Evolutionary conservation across 2,329 filamentous ascomycete genomes (phyloP).

Genomic region (Aspergillus quadrilineatus): DNA sequence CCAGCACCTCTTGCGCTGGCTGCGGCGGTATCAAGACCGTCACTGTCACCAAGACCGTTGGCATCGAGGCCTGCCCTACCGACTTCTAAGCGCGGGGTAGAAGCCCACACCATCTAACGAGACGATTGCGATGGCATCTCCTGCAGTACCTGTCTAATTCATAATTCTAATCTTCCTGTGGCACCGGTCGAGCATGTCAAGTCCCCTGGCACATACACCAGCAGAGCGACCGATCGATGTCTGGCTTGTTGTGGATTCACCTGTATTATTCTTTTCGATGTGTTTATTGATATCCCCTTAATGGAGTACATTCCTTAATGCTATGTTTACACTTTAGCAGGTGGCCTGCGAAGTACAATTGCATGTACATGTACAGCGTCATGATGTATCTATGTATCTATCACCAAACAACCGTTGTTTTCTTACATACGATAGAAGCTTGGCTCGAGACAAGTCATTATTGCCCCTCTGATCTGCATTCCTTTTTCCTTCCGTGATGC

Average conservation of each 20-base stretch:
- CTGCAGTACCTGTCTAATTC: constrained; percentile 36
- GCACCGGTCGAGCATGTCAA: constrained; percentile 3
- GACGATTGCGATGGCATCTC: constrained; percentile 27
- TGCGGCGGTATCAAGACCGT: constrained; percentile 18
- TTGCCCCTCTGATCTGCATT: neutral
- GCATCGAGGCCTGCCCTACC: constrained; percentile 21
- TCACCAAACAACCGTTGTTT: neutral
- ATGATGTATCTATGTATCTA: constrained; percentile 2
- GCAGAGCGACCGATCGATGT: neutral
- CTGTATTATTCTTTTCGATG: constrained; percentile 16
- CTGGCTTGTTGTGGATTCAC: constrained; percentile 13
- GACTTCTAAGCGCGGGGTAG: constrained; percentile 10
- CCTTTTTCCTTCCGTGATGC: neutral
- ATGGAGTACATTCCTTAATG: constrained; percentile 33
- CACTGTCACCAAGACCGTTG: constrained; percentile 29
- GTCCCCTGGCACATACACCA: neutral
- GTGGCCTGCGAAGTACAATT: neutral
- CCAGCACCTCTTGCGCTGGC: constrained; percentile 10
- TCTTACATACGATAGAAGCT: neutral
- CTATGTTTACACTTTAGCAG: constrained; percentile 2
- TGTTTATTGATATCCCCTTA: constrained; percentile 21
- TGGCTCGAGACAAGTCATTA: neutral
- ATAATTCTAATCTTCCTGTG: constrained; percentile 30
- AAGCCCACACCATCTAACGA: constrained; percentile 18
- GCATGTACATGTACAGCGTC: constrained; percentile 7